Base-by-base conservation (phyloP, 2,329 filamentous ascomycete genomes). In the Colletotrichum echinochloae region DNA sequence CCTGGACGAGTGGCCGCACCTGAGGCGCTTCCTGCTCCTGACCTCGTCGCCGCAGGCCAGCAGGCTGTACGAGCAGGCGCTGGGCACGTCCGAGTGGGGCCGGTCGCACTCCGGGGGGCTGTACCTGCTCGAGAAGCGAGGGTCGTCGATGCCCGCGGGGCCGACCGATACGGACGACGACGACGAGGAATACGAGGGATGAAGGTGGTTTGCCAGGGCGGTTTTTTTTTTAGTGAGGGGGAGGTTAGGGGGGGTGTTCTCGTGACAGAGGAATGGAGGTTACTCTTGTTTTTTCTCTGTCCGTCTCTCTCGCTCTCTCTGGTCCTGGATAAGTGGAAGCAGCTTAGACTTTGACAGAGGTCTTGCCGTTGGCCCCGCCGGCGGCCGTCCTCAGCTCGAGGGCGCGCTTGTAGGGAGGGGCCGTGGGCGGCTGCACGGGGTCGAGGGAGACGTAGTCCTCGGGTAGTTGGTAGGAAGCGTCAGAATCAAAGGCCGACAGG, bases 341-440 rank as follows among this genome's bases (percentile, higher is more conserved):
- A 28, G 9, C 51, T 77, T 74, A 80, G 30, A 74, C 75, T 66
- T 77, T 82, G 18, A 73, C 64, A 3, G 76, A 89, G 0, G 91
- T 92, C 81, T 93, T 94, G 5, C 92, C 91, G 78, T 94, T 93
- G 5, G 91, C 92, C 5, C 94, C 94, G 20, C 93, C 93, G 71
- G 89, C 88, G 70, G 89, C 84, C 79, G 92, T 93, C 75, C 92
- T 88, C 84, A 96, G 87, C 80, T 98, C 95, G 71, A 99, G 83
- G 16, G 96, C 96, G 66, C 92, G 89, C 80, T 95, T 97, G 78
- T 99, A 99, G 0, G 96, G 96, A 16, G 96, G 96, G 12, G 96
- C 96, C 44, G 96, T 99, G 0, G 96, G 96, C 35, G 95, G 95
- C 79, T 98, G 96, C 39, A 99, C 89, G 0, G 96, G 96, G 78